These are phyloP conservation scores for Cladosporium phlei DNA, from an alignment of 2,329 filamentous ascomycete genomes.

Conservation along the genomic window DNA sequence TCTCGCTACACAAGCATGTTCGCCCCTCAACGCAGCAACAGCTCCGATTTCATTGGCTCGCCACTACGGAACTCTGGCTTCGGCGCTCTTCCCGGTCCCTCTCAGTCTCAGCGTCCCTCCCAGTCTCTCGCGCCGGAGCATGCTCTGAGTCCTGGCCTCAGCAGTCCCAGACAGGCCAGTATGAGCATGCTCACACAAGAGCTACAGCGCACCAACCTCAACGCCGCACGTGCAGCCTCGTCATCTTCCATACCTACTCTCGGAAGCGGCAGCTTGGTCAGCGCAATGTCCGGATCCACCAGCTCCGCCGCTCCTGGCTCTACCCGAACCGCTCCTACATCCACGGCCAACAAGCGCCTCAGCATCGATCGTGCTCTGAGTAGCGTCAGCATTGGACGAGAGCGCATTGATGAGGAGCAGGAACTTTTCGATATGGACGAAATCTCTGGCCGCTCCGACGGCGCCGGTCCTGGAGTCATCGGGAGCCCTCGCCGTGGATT, in stretches of 20 bases:
- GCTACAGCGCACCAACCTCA: slow-evolving; percentile 34
- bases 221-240: slow-evolving; percentile 27
- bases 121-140: slow-evolving; percentile 1
- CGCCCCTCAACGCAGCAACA: slow-evolving; percentile 28
- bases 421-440: slow-evolving; percentile 32
- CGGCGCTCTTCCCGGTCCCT: slow-evolving; percentile 35
- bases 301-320: neutral
- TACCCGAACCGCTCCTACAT: slow-evolving; percentile 10
- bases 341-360: slow-evolving; percentile 16
- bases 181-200: slow-evolving; percentile 60
- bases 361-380: slow-evolving; percentile 26
- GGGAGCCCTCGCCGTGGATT: slow-evolving; percentile 6
- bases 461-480: slow-evolving; percentile 1
- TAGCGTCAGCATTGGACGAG: slow-evolving; percentile 24
- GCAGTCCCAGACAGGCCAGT: slow-evolving; percentile 52
- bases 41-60: slow-evolving; percentile 60
- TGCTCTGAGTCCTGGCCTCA: slow-evolving; percentile 33
- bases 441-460: slow-evolving; percentile 15
- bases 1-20: slow-evolving; percentile 59
- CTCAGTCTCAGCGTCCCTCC: slow-evolving; percentile 19
- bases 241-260: slow-evolving; percentile 16
- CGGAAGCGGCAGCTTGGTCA: slow-evolving; percentile 20
- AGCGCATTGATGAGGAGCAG: slow-evolving; percentile 29
- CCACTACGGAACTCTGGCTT: slow-evolving; percentile 56
- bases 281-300: slow-evolving; percentile 4